Evolutionary conservation across 345 rosid species (phyloP).

Genomic region (Euphorbia peplus): DNA sequence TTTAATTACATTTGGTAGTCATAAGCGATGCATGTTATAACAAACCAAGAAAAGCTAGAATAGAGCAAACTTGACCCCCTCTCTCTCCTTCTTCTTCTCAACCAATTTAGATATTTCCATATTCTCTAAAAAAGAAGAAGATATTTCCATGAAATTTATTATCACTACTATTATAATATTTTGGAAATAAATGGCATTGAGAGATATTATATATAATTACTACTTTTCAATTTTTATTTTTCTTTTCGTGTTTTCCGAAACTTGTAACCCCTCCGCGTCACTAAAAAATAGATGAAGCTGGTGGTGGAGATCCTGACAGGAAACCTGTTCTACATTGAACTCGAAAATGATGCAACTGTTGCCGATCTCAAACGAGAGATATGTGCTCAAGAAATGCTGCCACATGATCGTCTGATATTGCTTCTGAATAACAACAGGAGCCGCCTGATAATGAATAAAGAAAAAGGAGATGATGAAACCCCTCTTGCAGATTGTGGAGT

Average conservation of each 20-base stretch:
- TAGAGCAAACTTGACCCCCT: conserved; percentile 26
- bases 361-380: conserved; percentile 58
- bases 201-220: too few species aligned
- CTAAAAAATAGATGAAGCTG: conserved; percentile 49
- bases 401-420: conserved; percentile 53
- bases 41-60: conserved; percentile 19
- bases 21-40: conserved; percentile 19
- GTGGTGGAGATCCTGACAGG: conserved; percentile 76
- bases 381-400: conserved; percentile 37
- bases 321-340: conserved; percentile 40
- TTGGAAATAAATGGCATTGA: too few species aligned
- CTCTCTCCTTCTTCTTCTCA: background rate
- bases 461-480: conserved; percentile 43
- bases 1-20: background rate
- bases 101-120: background rate
- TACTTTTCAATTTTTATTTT: too few species aligned
- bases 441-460: conserved; percentile 7
- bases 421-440: conserved; percentile 27
- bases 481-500: conserved; percentile 47
- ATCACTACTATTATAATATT: too few species aligned
- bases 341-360: conserved; percentile 47
- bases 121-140: too few species aligned
- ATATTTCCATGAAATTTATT: too few species aligned
- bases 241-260: too few species aligned
- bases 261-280: too few species aligned